Evolutionary conservation across 139 green algal species (phyloP), one percentile per base, ranked within the genome.

Genomic region (Tetradesmus lagerheimii): DNA sequence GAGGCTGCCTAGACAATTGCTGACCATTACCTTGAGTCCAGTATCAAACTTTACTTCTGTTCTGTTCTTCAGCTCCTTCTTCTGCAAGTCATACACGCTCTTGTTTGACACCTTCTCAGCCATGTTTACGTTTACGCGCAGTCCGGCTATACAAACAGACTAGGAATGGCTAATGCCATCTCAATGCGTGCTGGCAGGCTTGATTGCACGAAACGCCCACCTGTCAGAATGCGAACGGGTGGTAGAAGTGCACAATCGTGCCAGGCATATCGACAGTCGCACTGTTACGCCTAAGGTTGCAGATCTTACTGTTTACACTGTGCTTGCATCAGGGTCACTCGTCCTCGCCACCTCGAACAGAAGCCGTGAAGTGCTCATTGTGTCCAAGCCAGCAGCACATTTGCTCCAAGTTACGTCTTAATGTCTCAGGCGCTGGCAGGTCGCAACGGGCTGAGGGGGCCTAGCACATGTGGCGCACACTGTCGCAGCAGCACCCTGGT

Each of bases 41-140:
- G 37, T 62, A 8, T 89, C 85, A 84, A 91, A 31, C 71, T 83
- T 83, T 23, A 88, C 41, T 77, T 91, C 88, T n/a, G 80, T 83
- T 45, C 88, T 50, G 41, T 78, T 85, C 67, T 84, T 91, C 23
- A 91, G 80, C 80, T 91, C 88, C 31, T 83, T 83, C 43, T 78
- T 91, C 12, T 20, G 20, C 23, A 88, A 45, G 35, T 91, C 88
- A 64, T 91, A 91, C 18, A 91, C 80, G 64, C 25, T 45, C 45
- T 91, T 91, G 66, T 78, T 83, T n/a, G 66, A 76, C 37, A 91
- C 88, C 27, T 88, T 91, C 57, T 71, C 57, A 71, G 57, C 57
- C 57, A 71, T 71, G 57, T 31, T n/a, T 20, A 71, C 57, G 12
- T 71, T 20, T 71, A 71, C 57, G 23, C 57, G 57, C 57, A n/a